Evolutionary conservation across 2,329 filamentous ascomycete species (phyloP).

Genomic region (Dactylellina haptotyla): DNA sequence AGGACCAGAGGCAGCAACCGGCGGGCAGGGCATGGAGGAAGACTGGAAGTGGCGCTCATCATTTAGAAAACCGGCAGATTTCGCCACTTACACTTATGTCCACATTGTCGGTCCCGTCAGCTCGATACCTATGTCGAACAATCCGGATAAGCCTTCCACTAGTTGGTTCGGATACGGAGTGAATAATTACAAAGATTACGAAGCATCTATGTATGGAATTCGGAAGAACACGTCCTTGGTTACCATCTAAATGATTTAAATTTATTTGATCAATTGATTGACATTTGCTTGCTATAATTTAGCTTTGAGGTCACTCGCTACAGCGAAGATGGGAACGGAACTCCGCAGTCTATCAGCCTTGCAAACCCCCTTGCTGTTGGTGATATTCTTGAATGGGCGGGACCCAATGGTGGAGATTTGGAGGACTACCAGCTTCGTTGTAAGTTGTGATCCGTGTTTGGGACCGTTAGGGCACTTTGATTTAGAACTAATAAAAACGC

Average conservation of each 20-base stretch:
- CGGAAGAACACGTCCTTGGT: not conserved
- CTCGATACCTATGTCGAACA: conserved; percentile 29
- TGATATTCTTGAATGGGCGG: conserved; percentile 36
- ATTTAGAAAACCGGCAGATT: not conserved
- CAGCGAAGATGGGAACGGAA: not conserved
- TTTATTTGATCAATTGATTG: not conserved
- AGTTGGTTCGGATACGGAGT: conserved; percentile 46
- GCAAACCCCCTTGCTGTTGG: conserved; percentile 19
- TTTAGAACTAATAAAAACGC: not conserved
- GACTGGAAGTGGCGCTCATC: conserved; percentile 28
- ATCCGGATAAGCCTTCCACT: conserved; percentile 9
- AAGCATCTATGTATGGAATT: conserved; percentile 30
- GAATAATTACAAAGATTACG: conserved; percentile 6
- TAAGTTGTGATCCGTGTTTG: conserved; percentile 9
- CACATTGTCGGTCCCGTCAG: conserved; percentile 27
- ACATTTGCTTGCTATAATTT: not conserved
- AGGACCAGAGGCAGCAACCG: not conserved
- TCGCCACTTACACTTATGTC: conserved; percentile 12
- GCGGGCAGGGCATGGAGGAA: conserved; percentile 21
- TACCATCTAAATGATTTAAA: no score
- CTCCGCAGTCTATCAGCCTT: conserved; percentile 17
- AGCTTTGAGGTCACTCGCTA: conserved; percentile 32
- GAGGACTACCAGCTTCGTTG: conserved; percentile 39
- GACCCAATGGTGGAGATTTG: conserved; percentile 18
- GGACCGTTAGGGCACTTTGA: no score